phyloP scores from a whole-genome alignment of 192 early-diverging fungal genomes.

The Linnemannia elongata region DNA sequence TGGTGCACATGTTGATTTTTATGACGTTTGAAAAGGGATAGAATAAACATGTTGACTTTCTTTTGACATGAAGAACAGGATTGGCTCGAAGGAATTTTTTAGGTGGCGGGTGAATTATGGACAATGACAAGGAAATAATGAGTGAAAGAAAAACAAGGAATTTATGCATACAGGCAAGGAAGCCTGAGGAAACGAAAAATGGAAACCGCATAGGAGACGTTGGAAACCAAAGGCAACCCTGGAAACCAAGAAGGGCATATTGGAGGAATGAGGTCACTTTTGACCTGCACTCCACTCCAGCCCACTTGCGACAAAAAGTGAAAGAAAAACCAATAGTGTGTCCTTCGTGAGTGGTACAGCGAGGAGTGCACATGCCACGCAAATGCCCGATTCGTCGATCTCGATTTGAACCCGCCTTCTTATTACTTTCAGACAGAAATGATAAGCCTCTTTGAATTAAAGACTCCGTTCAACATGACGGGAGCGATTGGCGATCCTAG shows the following conservation, averaged over 20 bases:
- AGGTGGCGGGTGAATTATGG: too few species aligned
- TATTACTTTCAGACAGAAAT: too few species aligned
- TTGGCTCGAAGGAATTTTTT: too few species aligned
- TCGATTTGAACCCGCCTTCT: background rate
- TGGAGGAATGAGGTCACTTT: background rate
- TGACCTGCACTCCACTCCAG: background rate
- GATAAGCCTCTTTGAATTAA: background rate
- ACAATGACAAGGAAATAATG: too few species aligned
- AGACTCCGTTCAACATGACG: background rate
- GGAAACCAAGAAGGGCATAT: background rate
- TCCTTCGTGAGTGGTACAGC: background rate
- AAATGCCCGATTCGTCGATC: background rate
- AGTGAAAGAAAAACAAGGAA: too few species aligned
- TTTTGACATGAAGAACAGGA: too few species aligned
- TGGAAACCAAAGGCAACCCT: too few species aligned
- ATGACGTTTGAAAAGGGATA: constrained; percentile 58
- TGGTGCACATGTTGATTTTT: constrained; percentile 81
- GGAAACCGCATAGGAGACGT: too few species aligned
- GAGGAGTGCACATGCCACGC: background rate
- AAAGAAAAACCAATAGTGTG: background rate
- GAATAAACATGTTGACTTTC: background rate
- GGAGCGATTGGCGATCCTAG: background rate
- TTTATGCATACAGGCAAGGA: too few species aligned
- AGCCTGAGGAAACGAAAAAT: too few species aligned
- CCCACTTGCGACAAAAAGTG: too few species aligned